These are phyloP conservation scores for Rhizopus delemar DNA, from an alignment of 371 early-diverging fungal genomes.

Conservation along the genomic window DNA sequence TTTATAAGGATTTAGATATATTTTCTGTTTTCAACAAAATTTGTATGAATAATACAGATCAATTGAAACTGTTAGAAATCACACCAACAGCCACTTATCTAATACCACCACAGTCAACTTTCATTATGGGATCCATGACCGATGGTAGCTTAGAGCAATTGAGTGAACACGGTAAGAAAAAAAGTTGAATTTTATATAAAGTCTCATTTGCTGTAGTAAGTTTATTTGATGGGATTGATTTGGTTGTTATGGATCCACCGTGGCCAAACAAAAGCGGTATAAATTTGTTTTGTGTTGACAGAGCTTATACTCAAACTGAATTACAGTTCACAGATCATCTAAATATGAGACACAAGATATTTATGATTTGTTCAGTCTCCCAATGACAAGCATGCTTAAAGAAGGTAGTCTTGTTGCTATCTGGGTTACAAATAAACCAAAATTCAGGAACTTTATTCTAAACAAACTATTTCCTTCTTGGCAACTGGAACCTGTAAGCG, in stretches of 20 bases:
- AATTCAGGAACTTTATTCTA: slow-evolving; percentile 55
- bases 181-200: background rate
- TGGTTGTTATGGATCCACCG: slow-evolving; percentile 78
- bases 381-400: slow-evolving; percentile 45
- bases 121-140: slow-evolving; percentile 41
- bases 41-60: slow-evolving; percentile 17
- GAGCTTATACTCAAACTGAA: background rate
- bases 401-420: slow-evolving; percentile 57
- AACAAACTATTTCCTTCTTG: slow-evolving; percentile 73
- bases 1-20: slow-evolving; percentile 21
- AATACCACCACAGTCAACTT: slow-evolving; percentile 38
- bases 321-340: slow-evolving; percentile 51
- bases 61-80: slow-evolving; percentile 16
- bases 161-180: slow-evolving; percentile 25
- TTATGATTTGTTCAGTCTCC: slow-evolving; percentile 68
- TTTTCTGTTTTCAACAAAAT: slow-evolving; percentile 37
- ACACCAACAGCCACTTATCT: slow-evolving; percentile 31
- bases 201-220: background rate
- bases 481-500: slow-evolving; percentile 55
- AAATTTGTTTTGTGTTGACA: background rate
- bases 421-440: slow-evolving; percentile 79
- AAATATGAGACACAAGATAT: slow-evolving; percentile 65
- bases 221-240: slow-evolving; percentile 48
- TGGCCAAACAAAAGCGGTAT: slow-evolving; percentile 73
- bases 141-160: slow-evolving; percentile 30